Evolutionary conservation across 169 alveolate genomes (phyloP).

Genomic region (Plasmodium chabaudi): DNA sequence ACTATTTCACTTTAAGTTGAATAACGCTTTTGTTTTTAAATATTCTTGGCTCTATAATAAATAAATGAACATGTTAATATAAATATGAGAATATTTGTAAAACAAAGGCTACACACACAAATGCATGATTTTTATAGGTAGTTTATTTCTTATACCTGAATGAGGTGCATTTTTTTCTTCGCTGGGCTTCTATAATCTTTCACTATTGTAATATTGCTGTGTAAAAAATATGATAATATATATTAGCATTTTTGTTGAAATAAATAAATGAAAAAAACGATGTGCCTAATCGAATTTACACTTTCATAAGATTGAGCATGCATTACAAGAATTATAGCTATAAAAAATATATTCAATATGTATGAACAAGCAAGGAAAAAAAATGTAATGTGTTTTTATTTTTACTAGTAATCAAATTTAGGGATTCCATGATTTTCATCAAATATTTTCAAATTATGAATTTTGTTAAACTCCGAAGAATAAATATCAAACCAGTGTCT

Average conservation of each 20-base stretch:
- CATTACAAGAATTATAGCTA: no score
- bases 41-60: constrained; percentile 39
- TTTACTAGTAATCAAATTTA: constrained; percentile 60
- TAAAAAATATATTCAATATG: no score
- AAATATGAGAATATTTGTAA: background rate
- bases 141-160: constrained; percentile 18
- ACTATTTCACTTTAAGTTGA: constrained; percentile 32
- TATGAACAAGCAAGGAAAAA: no score
- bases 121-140: background rate
- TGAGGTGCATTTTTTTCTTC: constrained; percentile 71
- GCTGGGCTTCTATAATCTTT: constrained; percentile 63
- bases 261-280: background rate
- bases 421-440: constrained; percentile 72
- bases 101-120: background rate
- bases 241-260: background rate
- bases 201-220: constrained; percentile 56
- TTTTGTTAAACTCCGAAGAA: constrained; percentile 30
- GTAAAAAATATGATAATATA: background rate
- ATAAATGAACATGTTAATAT: constrained; percentile 20
- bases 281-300: no score
- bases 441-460: constrained; percentile 28
- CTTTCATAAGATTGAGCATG: no score
- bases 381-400: background rate
- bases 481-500: constrained; percentile 71
- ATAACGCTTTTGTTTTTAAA: constrained; percentile 55